These are phyloP conservation scores for Echinochloa phyllopogon DNA, from an alignment of 176 grass and related monocot genomes.

Conservation along the genomic window DNA sequence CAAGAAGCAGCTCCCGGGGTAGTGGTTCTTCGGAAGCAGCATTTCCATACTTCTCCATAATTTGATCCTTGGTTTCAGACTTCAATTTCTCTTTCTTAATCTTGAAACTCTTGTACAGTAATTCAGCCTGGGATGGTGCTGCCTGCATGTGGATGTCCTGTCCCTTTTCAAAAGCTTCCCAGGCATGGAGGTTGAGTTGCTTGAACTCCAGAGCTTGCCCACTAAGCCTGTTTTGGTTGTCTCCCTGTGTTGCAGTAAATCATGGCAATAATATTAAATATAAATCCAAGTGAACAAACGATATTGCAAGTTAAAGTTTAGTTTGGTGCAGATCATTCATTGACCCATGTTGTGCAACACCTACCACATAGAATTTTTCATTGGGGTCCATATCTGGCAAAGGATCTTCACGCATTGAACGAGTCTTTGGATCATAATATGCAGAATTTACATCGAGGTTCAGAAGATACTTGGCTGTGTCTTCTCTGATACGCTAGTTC, in stretches of 20 bases:
- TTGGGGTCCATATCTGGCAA: conserved; percentile 91
- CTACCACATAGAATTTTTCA: conserved; percentile 95
- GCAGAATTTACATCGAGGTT: conserved; percentile 96
- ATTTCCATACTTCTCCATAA: conserved; percentile 94
- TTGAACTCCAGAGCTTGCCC: conserved; percentile 96
- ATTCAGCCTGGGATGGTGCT: conserved; percentile 92
- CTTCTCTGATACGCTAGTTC: conserved; percentile 97
- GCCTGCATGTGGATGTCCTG: conserved; percentile 99
- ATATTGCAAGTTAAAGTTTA: background rate
- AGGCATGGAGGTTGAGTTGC: conserved; percentile 82
- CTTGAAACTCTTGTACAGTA: conserved; percentile 80
- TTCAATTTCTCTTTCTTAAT: conserved; percentile 89
- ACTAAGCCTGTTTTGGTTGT: conserved; percentile 90
- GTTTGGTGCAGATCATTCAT: background rate
- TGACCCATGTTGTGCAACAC: conserved; percentile 11
- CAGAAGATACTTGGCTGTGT: conserved; percentile 90
- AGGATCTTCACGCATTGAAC: conserved; percentile 95
- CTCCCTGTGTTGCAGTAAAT: conserved; percentile 58
- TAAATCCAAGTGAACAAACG: background rate
- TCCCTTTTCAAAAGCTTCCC: conserved; percentile 96
- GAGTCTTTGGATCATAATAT: conserved; percentile 97
- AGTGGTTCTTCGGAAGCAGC: conserved; percentile 84
- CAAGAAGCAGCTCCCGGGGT: conserved; percentile 87
- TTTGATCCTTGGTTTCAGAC: conserved; percentile 79
- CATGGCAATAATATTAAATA: conserved; percentile 21